phyloP scores from a whole-genome alignment of 495 filamentous ascomycete species.

The Penicillium coffeae region DNA sequence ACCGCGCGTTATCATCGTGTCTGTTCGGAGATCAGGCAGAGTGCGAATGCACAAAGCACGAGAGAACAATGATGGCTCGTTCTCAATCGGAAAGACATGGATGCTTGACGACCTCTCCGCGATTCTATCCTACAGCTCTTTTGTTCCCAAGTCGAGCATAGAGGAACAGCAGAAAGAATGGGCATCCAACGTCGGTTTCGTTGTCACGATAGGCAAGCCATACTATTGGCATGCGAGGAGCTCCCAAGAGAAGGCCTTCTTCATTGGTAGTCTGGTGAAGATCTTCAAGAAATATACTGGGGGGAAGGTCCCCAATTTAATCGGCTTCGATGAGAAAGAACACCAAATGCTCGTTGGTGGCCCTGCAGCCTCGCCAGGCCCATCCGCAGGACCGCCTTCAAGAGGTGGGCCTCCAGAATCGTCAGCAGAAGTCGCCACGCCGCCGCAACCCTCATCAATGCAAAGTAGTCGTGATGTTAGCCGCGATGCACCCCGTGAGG shows the following conservation, averaged over 20 bases:
- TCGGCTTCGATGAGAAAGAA: slow-evolving; percentile 78
- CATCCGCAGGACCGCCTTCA: slow-evolving; percentile 31
- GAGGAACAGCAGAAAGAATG: slow-evolving; percentile 69
- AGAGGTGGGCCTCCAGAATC: slow-evolving; percentile 25
- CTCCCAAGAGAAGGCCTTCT: slow-evolving; percentile 95
- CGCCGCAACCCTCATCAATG: slow-evolving; percentile 30
- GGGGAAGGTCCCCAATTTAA: slow-evolving; percentile 71
- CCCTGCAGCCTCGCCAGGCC: slow-evolving; percentile 24
- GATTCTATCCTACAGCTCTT: slow-evolving; percentile 72
- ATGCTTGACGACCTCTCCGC: slow-evolving; percentile 78
- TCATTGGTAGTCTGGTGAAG: slow-evolving; percentile 90
- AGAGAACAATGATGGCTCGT: slow-evolving; percentile 88
- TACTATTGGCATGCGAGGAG: slow-evolving; percentile 96
- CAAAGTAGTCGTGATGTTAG: slow-evolving; percentile 30
- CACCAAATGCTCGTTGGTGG: slow-evolving; percentile 63
- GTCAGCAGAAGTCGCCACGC: slow-evolving; percentile 33
- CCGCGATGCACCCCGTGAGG: slow-evolving; percentile 35
- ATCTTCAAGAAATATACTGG: slow-evolving; percentile 95
- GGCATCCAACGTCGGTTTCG: slow-evolving; percentile 77
- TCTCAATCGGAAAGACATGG: slow-evolving; percentile 98
- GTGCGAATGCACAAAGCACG: slow-evolving; percentile 95
- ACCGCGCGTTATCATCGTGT: slow-evolving; percentile 81
- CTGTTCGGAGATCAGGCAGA: slow-evolving; percentile 85
- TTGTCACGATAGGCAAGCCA: slow-evolving; percentile 85
- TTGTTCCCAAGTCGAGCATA: slow-evolving; percentile 45